Evolutionary conservation across 179 eudicot genomes (phyloP).

Genomic region (Spergularia azorica): DNA sequence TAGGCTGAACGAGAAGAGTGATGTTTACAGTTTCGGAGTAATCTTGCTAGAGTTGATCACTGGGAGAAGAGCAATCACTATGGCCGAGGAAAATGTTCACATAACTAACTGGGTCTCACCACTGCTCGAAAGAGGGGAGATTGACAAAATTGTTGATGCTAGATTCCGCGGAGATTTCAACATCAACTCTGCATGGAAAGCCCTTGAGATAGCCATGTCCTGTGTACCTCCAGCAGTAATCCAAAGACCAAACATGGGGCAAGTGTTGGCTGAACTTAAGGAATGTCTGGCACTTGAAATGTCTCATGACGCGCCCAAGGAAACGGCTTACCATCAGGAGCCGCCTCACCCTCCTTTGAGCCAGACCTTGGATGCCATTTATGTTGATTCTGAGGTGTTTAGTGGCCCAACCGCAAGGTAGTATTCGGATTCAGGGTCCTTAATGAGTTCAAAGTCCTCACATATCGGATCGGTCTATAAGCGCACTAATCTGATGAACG

Average conservation of each 20-base stretch:
- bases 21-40: background rate
- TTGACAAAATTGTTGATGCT: constrained; percentile 14
- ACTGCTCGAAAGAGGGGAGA: constrained; percentile 22
- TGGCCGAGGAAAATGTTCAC: background rate
- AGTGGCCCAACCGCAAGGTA: too few species aligned
- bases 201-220: constrained; percentile 23
- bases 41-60: too few species aligned
- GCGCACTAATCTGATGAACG: too few species aligned
- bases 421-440: too few species aligned
- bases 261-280: constrained; percentile 24
- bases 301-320: background rate
- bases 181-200: constrained; percentile 16
- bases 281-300: constrained; percentile 11
- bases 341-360: too few species aligned
- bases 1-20: background rate
- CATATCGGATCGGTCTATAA: too few species aligned
- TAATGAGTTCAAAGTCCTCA: too few species aligned
- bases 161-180: constrained; percentile 8
- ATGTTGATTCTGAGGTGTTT: too few species aligned
- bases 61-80: background rate
- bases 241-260: constrained; percentile 29
- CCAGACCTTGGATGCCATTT: too few species aligned
- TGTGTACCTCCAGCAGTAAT: constrained; percentile 10
- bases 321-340: background rate
- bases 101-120: constrained; percentile 15